Evolutionary conservation across 768 basidiomycete species (phyloP).

Genomic region (Phylloporus sp.): DNA sequence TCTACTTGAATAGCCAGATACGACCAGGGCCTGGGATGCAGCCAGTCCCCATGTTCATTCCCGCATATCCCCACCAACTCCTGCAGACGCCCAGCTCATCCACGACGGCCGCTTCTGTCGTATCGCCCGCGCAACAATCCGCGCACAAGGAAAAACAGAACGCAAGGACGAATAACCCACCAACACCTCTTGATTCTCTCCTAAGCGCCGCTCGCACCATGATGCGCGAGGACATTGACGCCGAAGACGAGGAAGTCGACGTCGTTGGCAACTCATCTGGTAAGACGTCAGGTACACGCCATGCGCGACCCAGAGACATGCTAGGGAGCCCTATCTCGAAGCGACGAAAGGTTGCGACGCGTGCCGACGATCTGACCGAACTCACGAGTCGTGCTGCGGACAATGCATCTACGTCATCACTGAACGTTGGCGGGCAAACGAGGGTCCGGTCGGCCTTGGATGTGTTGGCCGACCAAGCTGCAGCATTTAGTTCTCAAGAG

Average conservation of each 20-base stretch:
- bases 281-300: constrained; percentile 25
- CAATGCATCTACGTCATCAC: background rate
- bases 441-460: constrained; percentile 55
- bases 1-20: constrained; percentile 26
- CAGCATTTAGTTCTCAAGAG: constrained; percentile 42
- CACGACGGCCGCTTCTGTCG: constrained; percentile 24
- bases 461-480: constrained; percentile 71
- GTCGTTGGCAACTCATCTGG: constrained; percentile 18
- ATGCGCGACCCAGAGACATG: constrained; percentile 19
- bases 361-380: constrained; percentile 8
- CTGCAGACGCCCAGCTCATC: constrained; percentile 31
- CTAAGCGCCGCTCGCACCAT: constrained; percentile 57
- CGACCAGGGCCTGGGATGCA: constrained; percentile 25
- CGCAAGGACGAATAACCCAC: constrained; percentile 26
- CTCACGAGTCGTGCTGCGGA: background rate
- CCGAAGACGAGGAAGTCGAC: constrained; percentile 29
- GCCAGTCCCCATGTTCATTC: constrained; percentile 29
- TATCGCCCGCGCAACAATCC: constrained; percentile 19
- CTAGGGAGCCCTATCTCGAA: constrained; percentile 38
- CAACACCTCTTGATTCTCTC: constrained; percentile 54
- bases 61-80: constrained; percentile 26
- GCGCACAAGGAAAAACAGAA: constrained; percentile 16
- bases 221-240: constrained; percentile 38
- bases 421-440: background rate
- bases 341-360: constrained; percentile 28